Evolutionary conservation across 345 rosid genomes (phyloP).

Genomic region (Raphanus sativus): DNA sequence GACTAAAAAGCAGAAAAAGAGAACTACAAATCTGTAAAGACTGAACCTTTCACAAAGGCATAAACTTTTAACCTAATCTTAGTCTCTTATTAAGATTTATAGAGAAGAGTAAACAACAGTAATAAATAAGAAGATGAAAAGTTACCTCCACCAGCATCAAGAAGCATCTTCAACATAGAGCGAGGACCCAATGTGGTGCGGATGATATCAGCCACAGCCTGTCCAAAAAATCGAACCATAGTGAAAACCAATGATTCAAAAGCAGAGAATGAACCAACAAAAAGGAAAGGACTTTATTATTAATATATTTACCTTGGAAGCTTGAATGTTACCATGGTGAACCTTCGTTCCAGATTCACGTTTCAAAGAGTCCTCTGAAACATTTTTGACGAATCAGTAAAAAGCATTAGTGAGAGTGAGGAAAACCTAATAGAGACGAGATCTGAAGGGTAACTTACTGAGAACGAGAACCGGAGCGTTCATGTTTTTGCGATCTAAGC

Average conservation of each 20-base stretch:
- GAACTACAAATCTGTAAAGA: background rate
- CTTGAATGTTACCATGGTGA: slow-evolving; percentile 88
- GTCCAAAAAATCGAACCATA: background rate
- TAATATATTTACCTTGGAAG: slow-evolving; percentile 59
- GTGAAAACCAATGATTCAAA: slow-evolving; percentile 19
- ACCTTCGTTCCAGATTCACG: slow-evolving; percentile 92
- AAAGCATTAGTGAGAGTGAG: background rate
- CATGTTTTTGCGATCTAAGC: slow-evolving; percentile 42
- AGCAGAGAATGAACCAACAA: background rate
- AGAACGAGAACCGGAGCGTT: slow-evolving; percentile 84
- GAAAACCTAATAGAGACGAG: background rate
- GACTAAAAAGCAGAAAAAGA: background rate
- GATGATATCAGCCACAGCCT: slow-evolving; percentile 91
- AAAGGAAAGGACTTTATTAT: background rate
- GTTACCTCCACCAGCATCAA: slow-evolving; percentile 83
- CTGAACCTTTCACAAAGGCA: background rate
- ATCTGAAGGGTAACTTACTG: slow-evolving; percentile 47
- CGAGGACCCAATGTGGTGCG: slow-evolving; percentile 97
- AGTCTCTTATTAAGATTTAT: slow-evolving; percentile 5
- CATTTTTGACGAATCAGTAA: background rate
- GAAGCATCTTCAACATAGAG: slow-evolving; percentile 96
- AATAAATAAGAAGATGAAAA: background rate
- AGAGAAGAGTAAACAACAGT: background rate
- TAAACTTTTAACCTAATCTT: background rate
- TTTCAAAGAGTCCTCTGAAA: slow-evolving; percentile 86